phyloP scores from a whole-genome alignment of 2,329 filamentous ascomycete genomes.

The Neurospora crassa region DNA sequence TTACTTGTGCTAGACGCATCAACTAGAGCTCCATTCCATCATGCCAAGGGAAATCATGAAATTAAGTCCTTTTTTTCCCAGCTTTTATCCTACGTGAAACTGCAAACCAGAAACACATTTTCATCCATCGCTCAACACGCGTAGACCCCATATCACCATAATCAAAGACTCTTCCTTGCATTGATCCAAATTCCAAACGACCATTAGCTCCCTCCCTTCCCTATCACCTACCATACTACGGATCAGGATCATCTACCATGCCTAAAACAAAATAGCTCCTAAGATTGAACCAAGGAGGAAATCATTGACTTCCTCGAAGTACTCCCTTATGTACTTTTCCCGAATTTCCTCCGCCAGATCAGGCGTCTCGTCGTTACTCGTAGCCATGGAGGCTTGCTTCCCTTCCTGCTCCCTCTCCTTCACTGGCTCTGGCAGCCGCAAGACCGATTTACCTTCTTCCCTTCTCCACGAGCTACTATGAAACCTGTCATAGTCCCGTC shows the following conservation, averaged over 20 bases:
- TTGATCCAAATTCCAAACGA: not conserved
- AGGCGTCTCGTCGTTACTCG: not conserved
- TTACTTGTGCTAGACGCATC: not conserved
- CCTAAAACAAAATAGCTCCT: not conserved
- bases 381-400: not conserved
- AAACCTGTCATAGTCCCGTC: not conserved
- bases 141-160: not conserved
- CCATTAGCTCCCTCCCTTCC: not conserved
- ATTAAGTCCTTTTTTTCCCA: not conserved
- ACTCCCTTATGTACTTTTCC: not conserved
- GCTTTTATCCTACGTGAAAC: not conserved
- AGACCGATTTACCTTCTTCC: rapidly evolving
- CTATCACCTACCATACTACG: not conserved
- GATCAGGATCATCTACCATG: not conserved
- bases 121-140: not conserved
- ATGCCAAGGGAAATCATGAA: not conserved
- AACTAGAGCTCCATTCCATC: too few relatives aligned
- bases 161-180: not conserved
- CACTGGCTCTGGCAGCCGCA: not conserved
- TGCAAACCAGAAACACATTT: not conserved
- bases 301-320: not conserved
- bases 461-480: not conserved
- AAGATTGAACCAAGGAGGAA: not conserved
- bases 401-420: not conserved
- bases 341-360: not conserved